A percentile compares a stretch with the other conserved stretches of the same genome.
Evolutionary conservation across 2,329 filamentous ascomycete species (phyloP).

Genomic region (Penicillium sp.): DNA sequence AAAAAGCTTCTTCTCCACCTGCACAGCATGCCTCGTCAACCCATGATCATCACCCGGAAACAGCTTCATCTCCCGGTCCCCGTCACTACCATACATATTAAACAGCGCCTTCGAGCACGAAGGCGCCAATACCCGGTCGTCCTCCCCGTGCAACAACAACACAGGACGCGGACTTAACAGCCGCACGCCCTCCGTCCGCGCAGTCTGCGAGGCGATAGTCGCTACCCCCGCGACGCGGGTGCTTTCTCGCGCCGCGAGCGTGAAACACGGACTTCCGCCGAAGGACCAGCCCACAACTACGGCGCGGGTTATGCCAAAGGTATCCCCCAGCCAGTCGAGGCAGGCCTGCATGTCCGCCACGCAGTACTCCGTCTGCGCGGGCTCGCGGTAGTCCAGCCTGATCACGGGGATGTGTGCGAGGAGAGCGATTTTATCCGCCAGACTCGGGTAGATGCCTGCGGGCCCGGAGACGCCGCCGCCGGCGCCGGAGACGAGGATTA

Average conservation of each 20-base stretch:
- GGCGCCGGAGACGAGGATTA: slow-evolving; percentile 37
- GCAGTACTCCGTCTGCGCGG: background rate
- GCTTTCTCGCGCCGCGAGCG: slow-evolving; percentile 34
- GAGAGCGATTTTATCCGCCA: slow-evolving; percentile 46
- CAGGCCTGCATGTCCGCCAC: background rate
- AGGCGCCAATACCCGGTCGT: background rate
- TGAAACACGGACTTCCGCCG: slow-evolving; percentile 47
- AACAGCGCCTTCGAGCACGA: slow-evolving; percentile 34
- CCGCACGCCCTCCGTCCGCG: background rate
- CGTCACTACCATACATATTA: slow-evolving; percentile 38
- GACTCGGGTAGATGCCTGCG: slow-evolving; percentile 41
- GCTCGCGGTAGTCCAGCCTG: background rate
- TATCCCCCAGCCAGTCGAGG: background rate
- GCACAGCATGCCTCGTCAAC: slow-evolving; percentile 38
- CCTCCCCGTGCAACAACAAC: background rate
- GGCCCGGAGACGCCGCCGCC: slow-evolving; percentile 46
- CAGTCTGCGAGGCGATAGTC: background rate
- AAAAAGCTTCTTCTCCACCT: slow-evolving; percentile 44
- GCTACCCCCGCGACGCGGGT: slow-evolving; percentile 35
- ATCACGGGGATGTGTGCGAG: slow-evolving; percentile 42
- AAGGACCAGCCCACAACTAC: slow-evolving; percentile 50
- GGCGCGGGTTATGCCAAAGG: slow-evolving; percentile 36
- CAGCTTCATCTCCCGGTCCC: slow-evolving; percentile 38
- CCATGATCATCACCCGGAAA: slow-evolving; percentile 49
- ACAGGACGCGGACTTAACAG: background rate